Conservation (phyloP, 768 basidiomycete species). For the Mycena indigotica region DNA sequence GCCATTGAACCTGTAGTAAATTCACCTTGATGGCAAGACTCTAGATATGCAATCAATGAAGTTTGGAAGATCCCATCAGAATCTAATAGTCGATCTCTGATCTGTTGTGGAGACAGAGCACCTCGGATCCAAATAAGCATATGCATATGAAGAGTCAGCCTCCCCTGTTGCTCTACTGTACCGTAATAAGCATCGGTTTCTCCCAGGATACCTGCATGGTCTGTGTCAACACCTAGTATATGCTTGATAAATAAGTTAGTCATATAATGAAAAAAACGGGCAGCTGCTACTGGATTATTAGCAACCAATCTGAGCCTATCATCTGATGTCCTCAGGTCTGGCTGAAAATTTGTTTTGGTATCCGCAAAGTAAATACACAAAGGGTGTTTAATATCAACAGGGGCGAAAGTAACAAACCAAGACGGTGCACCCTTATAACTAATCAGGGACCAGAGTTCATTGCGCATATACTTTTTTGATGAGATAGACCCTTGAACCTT, state of each 20-base stretch:
- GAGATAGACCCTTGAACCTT: constrained; percentile 5
- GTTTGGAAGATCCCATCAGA: constrained; percentile 28
- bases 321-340: background rate
- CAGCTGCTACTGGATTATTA: constrained; percentile 33
- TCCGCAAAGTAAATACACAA: constrained; percentile 3
- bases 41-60: constrained; percentile 30
- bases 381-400: background rate
- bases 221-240: constrained; percentile 23
- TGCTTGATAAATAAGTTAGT: constrained; percentile 31
- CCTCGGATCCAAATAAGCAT: constrained; percentile 37
- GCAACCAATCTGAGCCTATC: background rate
- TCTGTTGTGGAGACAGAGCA: constrained; percentile 34
- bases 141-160: constrained; percentile 41
- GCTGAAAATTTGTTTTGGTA: background rate
- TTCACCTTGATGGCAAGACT: background rate
- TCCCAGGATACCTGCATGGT: constrained; percentile 29
- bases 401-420: too few species aligned
- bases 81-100: constrained; percentile 29
- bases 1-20: background rate
- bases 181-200: constrained; percentile 33
- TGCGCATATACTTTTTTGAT: constrained; percentile 1
- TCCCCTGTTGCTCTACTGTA: constrained; percentile 39
- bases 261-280: constrained; percentile 37
- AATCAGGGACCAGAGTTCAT: constrained; percentile 13
- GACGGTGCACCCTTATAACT: too few species aligned